Percentiles rank a stretch among this genome's conserved stretches.
Evolutionary conservation across 2,329 filamentous ascomycete genomes (phyloP).

Genomic region (Zelopaecilomyces penicillatus): DNA sequence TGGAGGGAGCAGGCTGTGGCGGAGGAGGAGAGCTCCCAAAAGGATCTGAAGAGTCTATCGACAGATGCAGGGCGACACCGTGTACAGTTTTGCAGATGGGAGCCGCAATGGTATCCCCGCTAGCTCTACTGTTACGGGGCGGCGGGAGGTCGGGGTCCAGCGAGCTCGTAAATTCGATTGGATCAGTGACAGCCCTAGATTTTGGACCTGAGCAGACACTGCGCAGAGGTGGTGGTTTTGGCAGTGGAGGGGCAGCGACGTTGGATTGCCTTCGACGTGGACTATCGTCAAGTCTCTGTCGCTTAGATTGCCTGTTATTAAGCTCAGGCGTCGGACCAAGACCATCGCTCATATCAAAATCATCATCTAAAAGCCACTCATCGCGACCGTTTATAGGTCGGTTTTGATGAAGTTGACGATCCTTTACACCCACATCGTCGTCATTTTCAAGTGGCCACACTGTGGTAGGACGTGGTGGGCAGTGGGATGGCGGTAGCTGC

Average conservation of each 20-base stretch:
- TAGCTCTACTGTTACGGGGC: too few relatives aligned
- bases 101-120: background rate
- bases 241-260: too few relatives aligned
- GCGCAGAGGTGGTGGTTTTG: background rate
- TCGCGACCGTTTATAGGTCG: too few relatives aligned
- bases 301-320: too few relatives aligned
- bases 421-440: too few relatives aligned
- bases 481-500: background rate
- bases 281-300: too few relatives aligned
- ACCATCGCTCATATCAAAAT: conserved; percentile 1
- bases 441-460: too few relatives aligned
- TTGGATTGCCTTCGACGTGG: too few relatives aligned
- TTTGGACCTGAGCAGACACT: background rate
- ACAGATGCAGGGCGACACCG: background rate
- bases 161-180: conserved; percentile 31
- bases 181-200: conserved; percentile 10
- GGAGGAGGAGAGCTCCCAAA: conserved; percentile 1
- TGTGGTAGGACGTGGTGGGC: background rate
- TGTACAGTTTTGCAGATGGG: background rate
- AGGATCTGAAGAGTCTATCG: conserved; percentile 1
- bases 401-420: too few relatives aligned
- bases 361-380: background rate
- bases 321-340: too few relatives aligned
- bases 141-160: conserved; percentile 11
- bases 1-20: background rate